Evolutionary conservation across 768 basidiomycete genomes (phyloP).

Genomic region (Strobilomyces echinocephalus): DNA sequence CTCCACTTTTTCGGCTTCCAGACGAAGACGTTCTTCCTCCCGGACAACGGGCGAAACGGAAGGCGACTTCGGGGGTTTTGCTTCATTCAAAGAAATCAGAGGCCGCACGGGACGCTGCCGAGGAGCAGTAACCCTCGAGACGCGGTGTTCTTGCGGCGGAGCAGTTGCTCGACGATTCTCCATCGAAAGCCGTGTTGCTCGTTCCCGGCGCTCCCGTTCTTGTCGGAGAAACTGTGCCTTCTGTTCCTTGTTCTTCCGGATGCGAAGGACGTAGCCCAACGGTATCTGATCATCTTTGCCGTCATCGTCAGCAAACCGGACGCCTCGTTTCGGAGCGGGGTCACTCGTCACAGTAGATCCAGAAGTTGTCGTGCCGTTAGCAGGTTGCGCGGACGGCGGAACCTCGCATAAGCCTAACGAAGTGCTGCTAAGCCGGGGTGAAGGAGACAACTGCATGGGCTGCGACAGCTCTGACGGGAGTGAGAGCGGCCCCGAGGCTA

Average conservation of each 20-base stretch:
- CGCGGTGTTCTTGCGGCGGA: slow-evolving; percentile 8
- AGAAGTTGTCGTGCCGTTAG: neutral
- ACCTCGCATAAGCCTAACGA: neutral
- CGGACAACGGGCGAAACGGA: slow-evolving; percentile 20
- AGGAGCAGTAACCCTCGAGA: slow-evolving; percentile 13
- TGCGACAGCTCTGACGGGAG: slow-evolving; percentile 1
- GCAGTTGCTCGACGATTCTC: slow-evolving; percentile 31
- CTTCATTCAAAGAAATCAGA: slow-evolving; percentile 13
- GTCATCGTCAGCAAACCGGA: slow-evolving; percentile 61
- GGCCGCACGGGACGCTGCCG: slow-evolving; percentile 14
- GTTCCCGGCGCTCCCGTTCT: slow-evolving; percentile 50
- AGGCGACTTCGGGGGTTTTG: slow-evolving; percentile 3
- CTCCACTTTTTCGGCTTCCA: slow-evolving; percentile 42
- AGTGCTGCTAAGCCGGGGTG: neutral
- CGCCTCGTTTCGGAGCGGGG: slow-evolving; percentile 42
- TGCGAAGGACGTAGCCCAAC: slow-evolving; percentile 62
- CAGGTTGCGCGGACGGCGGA: slow-evolving; percentile 1
- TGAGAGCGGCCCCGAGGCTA: slow-evolving; percentile 1
- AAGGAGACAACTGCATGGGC: neutral
- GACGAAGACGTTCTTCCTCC: slow-evolving; percentile 42
- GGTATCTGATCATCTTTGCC: slow-evolving; percentile 64
- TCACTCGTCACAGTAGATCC: slow-evolving; percentile 11
- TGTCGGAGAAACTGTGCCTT: slow-evolving; percentile 62
- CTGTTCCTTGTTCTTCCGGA: slow-evolving; percentile 69
- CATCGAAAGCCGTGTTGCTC: slow-evolving; percentile 25